Percentiles rank a stretch among this genome's conserved stretches.
phyloP scores from a whole-genome alignment of 371 early-diverging fungal species.

The Apophysomyces trapeziformis region DNA sequence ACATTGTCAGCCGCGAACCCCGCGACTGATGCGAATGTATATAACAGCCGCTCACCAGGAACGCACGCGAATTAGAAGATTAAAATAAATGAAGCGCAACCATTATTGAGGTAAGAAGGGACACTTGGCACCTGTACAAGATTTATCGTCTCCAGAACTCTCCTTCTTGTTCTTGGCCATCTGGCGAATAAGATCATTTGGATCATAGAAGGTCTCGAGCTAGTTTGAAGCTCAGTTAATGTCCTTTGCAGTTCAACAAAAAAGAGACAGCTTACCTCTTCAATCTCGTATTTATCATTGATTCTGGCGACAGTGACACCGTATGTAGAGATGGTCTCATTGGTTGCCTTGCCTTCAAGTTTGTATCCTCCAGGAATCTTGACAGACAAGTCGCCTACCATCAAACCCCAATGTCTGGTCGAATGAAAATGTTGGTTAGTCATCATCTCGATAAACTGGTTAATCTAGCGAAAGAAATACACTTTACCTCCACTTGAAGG shows the following conservation, averaged over 20 bases:
- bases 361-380: conserved; percentile 45
- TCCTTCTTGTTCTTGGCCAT: conserved; percentile 47
- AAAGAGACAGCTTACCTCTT: conserved; percentile 24
- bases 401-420: conserved; percentile 50
- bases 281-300: conserved; percentile 52
- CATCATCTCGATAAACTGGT: no score
- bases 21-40: background rate
- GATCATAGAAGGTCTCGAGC: conserved; percentile 57
- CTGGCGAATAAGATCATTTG: conserved; percentile 50
- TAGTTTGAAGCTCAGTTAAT: conserved; percentile 9
- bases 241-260: background rate
- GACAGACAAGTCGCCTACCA: conserved; percentile 47
- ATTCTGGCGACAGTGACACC: conserved; percentile 55
- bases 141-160: conserved; percentile 2
- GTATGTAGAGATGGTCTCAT: conserved; percentile 44
- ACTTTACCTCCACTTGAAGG: conserved; percentile 55
- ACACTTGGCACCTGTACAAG: conserved; percentile 37
- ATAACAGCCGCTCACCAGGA: background rate
- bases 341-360: conserved; percentile 47
- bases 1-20: no score
- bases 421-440: background rate
- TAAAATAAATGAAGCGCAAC: background rate
- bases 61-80: conserved; percentile 3
- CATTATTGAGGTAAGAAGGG: conserved; percentile 43
- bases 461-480: no score